These are phyloP conservation scores for Gossypium schwendimanii DNA, from an alignment of 441 rosid species.

Conservation along the genomic window DNA sequence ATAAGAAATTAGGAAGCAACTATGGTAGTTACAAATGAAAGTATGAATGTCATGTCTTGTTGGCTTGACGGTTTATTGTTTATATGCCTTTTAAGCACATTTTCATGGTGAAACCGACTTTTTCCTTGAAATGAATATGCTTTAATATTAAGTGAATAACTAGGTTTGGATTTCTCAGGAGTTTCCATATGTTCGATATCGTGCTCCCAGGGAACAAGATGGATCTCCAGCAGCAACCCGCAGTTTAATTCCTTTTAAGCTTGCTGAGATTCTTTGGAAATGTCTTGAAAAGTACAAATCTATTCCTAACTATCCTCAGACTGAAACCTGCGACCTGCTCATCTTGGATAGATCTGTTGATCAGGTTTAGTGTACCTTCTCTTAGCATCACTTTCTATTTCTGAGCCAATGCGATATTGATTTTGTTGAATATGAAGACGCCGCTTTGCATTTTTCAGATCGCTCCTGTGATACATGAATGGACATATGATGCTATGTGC, in stretches of 20 bases:
- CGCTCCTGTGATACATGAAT: constrained; percentile 67
- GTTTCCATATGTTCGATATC: constrained; percentile 56
- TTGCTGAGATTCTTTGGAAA: constrained; percentile 51
- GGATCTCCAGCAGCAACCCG: constrained; percentile 29
- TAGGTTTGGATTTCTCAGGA: constrained; percentile 33
- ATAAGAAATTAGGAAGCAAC: neutral
- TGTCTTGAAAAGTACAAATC: constrained; percentile 41
- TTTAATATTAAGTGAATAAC: neutral
- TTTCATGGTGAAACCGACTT: neutral
- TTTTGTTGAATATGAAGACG: constrained; percentile 13
- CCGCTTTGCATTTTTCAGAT: constrained; percentile 31
- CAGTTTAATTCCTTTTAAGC: constrained; percentile 47
- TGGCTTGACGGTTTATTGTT: neutral
- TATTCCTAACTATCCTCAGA: constrained; percentile 58
- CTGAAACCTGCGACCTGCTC: constrained; percentile 62
- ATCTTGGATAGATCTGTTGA: constrained; percentile 70
- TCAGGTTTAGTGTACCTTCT: constrained; percentile 36
- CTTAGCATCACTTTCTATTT: constrained; percentile 7
- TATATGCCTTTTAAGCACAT: neutral
- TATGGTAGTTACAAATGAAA: neutral
- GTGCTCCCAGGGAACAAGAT: constrained; percentile 30
- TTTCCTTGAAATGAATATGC: neutral
- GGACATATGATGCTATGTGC: constrained; percentile 77
- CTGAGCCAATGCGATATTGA: neutral
- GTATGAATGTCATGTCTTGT: neutral